Percentiles rank a stretch among this genome's conserved stretches.
Evolutionary conservation across 768 basidiomycete genomes (phyloP).

Genomic region (Chalciporus piperatus): DNA sequence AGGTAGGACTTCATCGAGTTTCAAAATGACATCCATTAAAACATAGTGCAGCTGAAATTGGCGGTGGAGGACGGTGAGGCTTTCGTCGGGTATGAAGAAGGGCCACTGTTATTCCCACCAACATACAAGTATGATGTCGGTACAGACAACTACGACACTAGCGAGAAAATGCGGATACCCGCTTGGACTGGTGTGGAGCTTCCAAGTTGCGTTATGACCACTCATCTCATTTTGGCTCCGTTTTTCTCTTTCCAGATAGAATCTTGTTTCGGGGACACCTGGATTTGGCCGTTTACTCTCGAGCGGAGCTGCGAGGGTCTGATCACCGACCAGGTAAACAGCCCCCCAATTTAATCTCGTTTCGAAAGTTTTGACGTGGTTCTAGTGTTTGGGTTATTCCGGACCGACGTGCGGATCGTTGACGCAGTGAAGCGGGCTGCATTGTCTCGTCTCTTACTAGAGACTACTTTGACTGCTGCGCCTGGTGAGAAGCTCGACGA

Average conservation of each 20-base stretch:
- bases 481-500: slow-evolving; percentile 71
- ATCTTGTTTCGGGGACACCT: slow-evolving; percentile 82
- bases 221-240: background rate
- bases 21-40: background rate
- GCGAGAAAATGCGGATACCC: slow-evolving; percentile 94
- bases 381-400: slow-evolving; percentile 82
- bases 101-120: slow-evolving; percentile 85
- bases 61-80: slow-evolving; percentile 71
- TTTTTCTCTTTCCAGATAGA: slow-evolving; percentile 62
- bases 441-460: slow-evolving; percentile 65
- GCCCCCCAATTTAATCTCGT: background rate
- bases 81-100: slow-evolving; percentile 85
- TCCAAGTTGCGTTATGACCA: background rate
- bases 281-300: slow-evolving; percentile 74
- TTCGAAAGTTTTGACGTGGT: background rate
- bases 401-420: slow-evolving; percentile 72
- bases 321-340: slow-evolving; percentile 88
- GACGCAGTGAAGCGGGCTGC: slow-evolving; percentile 72
- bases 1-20: slow-evolving; percentile 48
- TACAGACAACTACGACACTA: slow-evolving; percentile 87
- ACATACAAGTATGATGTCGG: slow-evolving; percentile 90
- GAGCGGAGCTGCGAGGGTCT: slow-evolving; percentile 85
- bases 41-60: slow-evolving; percentile 54
- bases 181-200: slow-evolving; percentile 85
- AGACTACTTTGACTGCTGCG: slow-evolving; percentile 56